These are phyloP conservation scores for Saksenaea oblongispora DNA, from an alignment of 371 early-diverging fungal genomes.

Conservation along the genomic window DNA sequence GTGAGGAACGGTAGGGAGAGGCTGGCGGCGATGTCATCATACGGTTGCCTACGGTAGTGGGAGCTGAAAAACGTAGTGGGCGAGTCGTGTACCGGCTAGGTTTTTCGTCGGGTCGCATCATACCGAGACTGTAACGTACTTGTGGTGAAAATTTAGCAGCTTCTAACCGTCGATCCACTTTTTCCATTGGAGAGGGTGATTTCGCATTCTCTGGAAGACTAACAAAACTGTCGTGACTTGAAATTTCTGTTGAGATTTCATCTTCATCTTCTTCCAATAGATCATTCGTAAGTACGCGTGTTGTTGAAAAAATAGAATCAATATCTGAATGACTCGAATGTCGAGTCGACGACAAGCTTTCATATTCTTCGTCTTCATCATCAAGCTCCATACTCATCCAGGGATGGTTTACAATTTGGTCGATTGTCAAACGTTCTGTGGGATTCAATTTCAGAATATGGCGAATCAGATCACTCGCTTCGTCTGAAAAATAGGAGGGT, in stretches of 20 bases:
- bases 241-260: conserved; percentile 14
- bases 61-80: conserved; percentile 42
- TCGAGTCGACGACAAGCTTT: conserved; percentile 28
- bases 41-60: conserved; percentile 15
- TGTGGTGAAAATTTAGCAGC: conserved; percentile 27
- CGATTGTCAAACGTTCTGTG: conserved; percentile 62
- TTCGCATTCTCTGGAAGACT: conserved; percentile 2
- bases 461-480: conserved; percentile 50
- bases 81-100: conserved; percentile 7
- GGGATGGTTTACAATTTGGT: conserved; percentile 68
- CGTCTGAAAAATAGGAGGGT: conserved; percentile 59
- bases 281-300: not conserved
- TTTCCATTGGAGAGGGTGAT: not conserved
- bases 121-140: conserved; percentile 26
- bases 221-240: conserved; percentile 15
- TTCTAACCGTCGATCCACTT: not conserved
- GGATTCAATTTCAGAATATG: conserved; percentile 70
- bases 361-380: conserved; percentile 36
- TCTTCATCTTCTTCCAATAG: conserved; percentile 25
- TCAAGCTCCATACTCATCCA: conserved; percentile 56
- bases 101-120: conserved; percentile 14
- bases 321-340: conserved; percentile 29
- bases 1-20: conserved; percentile 29
- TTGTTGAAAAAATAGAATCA: conserved; percentile 29
- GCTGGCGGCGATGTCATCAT: conserved; percentile 19